A percentile compares a stretch with the other conserved stretches of the same genome.
These are phyloP conservation scores for Candida railenensis DNA, from an alignment of 805 yeast genomes.

Conservation along the genomic window DNA sequence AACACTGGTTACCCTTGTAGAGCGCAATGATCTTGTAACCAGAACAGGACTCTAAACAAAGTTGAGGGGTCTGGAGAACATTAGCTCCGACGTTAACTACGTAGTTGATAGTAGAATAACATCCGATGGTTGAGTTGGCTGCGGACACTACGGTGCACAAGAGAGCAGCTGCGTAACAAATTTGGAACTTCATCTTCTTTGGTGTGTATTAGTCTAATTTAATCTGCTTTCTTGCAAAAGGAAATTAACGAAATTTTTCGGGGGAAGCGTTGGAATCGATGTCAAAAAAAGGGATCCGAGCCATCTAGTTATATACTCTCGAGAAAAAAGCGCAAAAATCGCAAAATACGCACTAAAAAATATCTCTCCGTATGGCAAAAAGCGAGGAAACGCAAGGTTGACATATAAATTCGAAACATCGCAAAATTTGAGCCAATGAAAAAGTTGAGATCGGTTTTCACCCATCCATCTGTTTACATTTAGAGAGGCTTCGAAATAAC, in stretches of 20 bases:
- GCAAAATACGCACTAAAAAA: neutral
- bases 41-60: neutral
- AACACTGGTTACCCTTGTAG: constrained; percentile 1
- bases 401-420: neutral
- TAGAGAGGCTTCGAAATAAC: too few species aligned
- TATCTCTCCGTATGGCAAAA: neutral
- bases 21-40: neutral
- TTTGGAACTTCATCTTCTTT: neutral
- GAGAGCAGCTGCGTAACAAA: neutral
- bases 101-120: constrained; percentile 1
- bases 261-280: too few species aligned
- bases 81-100: constrained; percentile 1
- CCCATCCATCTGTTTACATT: neutral
- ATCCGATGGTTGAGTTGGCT: neutral
- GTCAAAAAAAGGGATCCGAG: neutral
- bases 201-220: neutral
- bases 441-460: neutral
- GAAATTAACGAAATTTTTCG: too few species aligned
- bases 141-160: neutral
- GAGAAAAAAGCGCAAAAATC: neutral
- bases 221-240: too few species aligned
- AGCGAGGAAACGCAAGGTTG: neutral
- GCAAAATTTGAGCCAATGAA: neutral
- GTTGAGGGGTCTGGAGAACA: constrained; percentile 1
- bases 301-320: neutral